Percentiles rank a stretch among this genome's conserved stretches.
phyloP scores from a whole-genome alignment of 139 green algal genomes.

The Tetraselmis striata region DNA sequence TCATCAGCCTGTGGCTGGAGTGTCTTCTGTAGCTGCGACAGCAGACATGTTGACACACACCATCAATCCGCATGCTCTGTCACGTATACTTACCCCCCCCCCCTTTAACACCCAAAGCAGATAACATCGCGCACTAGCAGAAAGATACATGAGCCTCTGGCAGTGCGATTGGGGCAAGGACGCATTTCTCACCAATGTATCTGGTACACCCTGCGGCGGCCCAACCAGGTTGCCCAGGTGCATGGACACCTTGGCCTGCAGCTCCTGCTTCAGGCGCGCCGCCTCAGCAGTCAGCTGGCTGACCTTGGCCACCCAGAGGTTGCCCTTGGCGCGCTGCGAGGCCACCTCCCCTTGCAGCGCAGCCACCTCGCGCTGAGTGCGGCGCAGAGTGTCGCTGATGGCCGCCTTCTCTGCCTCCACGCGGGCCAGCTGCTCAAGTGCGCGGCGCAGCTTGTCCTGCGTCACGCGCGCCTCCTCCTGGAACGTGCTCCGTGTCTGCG shows the following conservation, averaged over 20 bases:
- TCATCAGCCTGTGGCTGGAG: neutral
- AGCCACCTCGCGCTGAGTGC: neutral
- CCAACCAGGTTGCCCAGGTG: neutral
- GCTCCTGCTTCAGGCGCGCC: neutral
- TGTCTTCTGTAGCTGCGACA: too few species aligned
- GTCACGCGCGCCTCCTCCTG: neutral
- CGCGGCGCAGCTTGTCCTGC: neutral
- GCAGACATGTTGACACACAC: too few species aligned
- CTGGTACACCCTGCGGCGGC: too few species aligned
- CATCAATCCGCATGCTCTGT: too few species aligned
- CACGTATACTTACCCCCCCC: too few species aligned
- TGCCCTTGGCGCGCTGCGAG: neutral
- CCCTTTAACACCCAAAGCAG: too few species aligned
- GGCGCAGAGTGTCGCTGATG: neutral
- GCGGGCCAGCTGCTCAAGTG: neutral
- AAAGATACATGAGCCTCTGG: too few species aligned
- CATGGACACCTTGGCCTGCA: neutral
- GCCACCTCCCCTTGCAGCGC: neutral
- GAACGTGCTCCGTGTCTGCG: neutral
- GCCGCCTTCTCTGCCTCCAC: neutral
- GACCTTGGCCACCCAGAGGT: neutral
- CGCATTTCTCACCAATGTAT: too few species aligned
- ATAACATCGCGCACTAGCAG: too few species aligned
- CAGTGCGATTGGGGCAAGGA: too few species aligned
- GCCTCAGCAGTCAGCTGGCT: neutral